phyloP scores from a whole-genome alignment of 2,329 filamentous ascomycete genomes.

The Apiospora rasikravindrae region DNA sequence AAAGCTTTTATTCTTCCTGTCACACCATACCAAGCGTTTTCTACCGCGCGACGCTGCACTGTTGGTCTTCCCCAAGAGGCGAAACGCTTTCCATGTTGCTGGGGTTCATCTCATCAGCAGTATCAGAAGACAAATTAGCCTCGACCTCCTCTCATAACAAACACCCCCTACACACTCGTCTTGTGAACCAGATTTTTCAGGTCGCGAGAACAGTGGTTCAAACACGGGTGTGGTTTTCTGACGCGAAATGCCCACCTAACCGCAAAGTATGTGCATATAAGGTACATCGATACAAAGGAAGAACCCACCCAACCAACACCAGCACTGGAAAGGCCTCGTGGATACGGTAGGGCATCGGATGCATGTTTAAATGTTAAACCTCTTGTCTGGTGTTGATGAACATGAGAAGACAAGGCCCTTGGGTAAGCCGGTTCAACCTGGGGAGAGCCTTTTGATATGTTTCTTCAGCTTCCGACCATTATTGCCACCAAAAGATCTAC shows the following conservation, averaged over 20 bases:
- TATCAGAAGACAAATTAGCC: background rate
- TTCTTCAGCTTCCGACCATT: background rate
- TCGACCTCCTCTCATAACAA: background rate
- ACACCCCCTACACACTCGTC: background rate
- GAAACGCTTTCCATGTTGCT: background rate
- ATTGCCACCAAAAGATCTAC: background rate
- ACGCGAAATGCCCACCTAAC: background rate
- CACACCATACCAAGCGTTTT: slow-evolving; percentile 3
- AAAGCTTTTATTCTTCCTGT: slow-evolving; percentile 6
- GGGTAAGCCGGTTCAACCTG: background rate
- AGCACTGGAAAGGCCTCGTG: background rate
- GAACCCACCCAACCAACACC: background rate
- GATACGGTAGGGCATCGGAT: background rate
- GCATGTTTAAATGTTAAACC: background rate
- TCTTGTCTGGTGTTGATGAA: background rate
- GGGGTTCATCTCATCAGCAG: slow-evolving; percentile 6
- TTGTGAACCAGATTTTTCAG: background rate
- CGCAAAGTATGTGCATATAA: background rate
- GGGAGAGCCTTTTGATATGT: background rate
- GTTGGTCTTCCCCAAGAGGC: background rate
- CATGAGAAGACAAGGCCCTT: background rate
- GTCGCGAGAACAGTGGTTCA: background rate
- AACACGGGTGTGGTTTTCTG: background rate
- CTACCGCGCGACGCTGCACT: background rate
- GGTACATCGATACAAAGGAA: background rate